Conservation (phyloP, 495 filamentous ascomycete species). For the Aspergillus asperescens region DNA sequence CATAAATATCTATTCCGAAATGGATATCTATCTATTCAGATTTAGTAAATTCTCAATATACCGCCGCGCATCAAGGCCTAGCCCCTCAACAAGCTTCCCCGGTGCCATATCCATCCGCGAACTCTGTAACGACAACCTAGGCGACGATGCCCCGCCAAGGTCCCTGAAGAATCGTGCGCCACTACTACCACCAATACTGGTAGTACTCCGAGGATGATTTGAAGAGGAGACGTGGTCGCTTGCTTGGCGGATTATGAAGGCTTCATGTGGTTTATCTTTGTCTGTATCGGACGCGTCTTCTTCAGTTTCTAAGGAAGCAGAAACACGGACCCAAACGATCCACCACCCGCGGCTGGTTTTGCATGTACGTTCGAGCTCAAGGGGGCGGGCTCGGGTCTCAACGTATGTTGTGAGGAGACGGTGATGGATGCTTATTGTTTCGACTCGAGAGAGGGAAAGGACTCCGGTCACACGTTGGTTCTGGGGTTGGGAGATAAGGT, state of each 20-base stretch:
- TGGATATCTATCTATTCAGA: conserved; percentile 55
- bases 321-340: conserved; percentile 84
- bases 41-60: conserved; percentile 82
- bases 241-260: conserved; percentile 74
- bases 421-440: conserved; percentile 86
- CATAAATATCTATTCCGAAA: background rate
- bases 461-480: conserved; percentile 7
- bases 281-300: background rate
- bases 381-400: conserved; percentile 51
- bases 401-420: conserved; percentile 73
- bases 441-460: conserved; percentile 75
- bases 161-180: conserved; percentile 47
- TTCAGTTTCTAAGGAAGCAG: conserved; percentile 23
- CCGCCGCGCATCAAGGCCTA: conserved; percentile 78
- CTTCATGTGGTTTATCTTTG: conserved; percentile 54
- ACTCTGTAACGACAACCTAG: conserved; percentile 16
- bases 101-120: conserved; percentile 49
- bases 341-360: conserved; percentile 94
- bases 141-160: conserved; percentile 37
- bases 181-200: conserved; percentile 25
- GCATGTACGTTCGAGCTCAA: conserved; percentile 77
- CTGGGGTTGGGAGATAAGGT: conserved; percentile 33
- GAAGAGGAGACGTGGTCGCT: conserved; percentile 51
- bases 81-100: conserved; percentile 69
- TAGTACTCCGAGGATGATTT: conserved; percentile 23